phyloP scores from a whole-genome alignment of 345 rosid genomes.

The Viola odorata region DNA sequence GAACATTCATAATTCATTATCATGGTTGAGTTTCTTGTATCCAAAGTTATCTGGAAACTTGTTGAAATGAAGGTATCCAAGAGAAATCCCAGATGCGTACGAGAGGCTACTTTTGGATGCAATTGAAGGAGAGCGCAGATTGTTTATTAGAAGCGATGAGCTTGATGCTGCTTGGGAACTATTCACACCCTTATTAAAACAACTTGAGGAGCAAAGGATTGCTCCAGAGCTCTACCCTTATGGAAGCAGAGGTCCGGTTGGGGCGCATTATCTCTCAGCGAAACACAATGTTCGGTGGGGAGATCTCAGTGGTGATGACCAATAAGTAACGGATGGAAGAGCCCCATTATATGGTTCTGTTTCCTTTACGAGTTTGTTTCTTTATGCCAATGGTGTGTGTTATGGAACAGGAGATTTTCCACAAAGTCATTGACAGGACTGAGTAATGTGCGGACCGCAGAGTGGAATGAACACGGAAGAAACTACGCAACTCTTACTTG shows the following conservation, averaged over 20 bases:
- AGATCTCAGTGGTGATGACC: conserved; percentile 38
- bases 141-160: conserved; percentile 89
- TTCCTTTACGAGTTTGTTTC: no score
- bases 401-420: no score
- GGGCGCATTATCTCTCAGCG: conserved; percentile 89
- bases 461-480: no score
- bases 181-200: conserved; percentile 68
- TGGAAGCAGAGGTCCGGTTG: conserved; percentile 89
- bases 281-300: conserved; percentile 91
- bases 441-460: no score
- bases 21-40: not conserved
- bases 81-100: conserved; percentile 83
- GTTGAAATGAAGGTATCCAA: conserved; percentile 44
- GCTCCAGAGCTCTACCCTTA: conserved; percentile 78
- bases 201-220: conserved; percentile 61
- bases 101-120: conserved; percentile 88
- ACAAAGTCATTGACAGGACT: no score
- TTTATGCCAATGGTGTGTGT: no score
- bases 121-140: conserved; percentile 71
- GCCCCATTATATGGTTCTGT: no score
- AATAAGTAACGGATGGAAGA: no score
- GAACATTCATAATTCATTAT: not conserved
- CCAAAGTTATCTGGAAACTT: not conserved
- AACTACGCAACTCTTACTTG: no score
- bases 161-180: conserved; percentile 81